Evolutionary conservation across 495 filamentous ascomycete genomes (phyloP), one percentile per base, ranked within the genome.

Genomic region (Tuber microsphaerosporum): DNA sequence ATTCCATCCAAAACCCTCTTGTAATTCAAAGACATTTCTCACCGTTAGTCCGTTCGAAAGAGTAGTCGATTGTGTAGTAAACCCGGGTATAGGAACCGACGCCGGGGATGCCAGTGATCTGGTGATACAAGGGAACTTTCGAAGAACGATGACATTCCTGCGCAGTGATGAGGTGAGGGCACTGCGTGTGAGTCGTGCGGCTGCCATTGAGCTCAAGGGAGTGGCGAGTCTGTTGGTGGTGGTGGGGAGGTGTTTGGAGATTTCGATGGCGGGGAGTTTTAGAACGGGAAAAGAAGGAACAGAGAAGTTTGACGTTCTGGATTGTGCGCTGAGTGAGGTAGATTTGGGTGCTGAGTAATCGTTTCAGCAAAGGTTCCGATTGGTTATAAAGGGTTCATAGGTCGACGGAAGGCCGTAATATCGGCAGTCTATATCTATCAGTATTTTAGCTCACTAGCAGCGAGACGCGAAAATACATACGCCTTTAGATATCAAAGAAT

Each of bases 41-140:
- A 98, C 95, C 75, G 95, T 99, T 85, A 99, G 89, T 82, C 95
- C 95, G 88, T 98, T 99, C 85, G 91, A 92, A 83, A 99, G 88
- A 42, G 95, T 99, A 46, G 95, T 99, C 81, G 90, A 93, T 88
- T 97, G 90, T 78, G 94, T 97, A 86, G 91, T 94, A 85, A 89
- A 81, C 85, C 81, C 89, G 3, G 79, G 75, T 43, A 69, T 76
- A 37, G 74, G 74, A 31, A 76, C 78, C 22, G 75, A 70, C 41
- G 75, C 70, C 3, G 76, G 73, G 10, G 81, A 76, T 45, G 81
- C 81, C 69, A 83, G 74, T 34, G 74, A 77, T 74, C 82, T 81
- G 45, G 82, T 83, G 61, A 82, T 44, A 9, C 73, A 69, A 2
- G 81, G 81, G 41, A 79, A 82, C 34, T 65, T 81, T 37, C 44